Evolutionary conservation across 208 protist species (phyloP).

Genomic region (Cochliopodium minus): DNA sequence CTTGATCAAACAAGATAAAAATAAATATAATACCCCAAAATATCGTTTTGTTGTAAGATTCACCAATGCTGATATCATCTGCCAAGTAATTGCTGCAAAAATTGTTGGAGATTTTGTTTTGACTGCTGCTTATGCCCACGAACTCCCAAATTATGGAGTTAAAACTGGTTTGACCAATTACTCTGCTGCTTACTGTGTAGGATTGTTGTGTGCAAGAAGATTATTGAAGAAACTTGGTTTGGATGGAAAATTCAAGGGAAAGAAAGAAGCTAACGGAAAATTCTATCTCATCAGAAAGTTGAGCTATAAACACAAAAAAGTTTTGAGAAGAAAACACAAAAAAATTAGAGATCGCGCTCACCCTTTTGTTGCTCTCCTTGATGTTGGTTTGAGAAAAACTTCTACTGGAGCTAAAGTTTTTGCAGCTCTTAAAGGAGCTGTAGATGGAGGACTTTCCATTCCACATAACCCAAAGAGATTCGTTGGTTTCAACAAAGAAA

Average conservation of each 20-base stretch:
- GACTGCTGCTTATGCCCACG: conserved; percentile 81
- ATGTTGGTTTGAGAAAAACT: conserved; percentile 85
- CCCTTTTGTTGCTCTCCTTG: conserved; percentile 88
- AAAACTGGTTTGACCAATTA: conserved; percentile 93
- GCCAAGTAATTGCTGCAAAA: conserved; percentile 85
- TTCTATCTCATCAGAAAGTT: conserved; percentile 48
- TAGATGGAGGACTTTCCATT: conserved; percentile 87
- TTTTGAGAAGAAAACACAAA: conserved; percentile 52
- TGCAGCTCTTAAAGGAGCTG: conserved; percentile 75
- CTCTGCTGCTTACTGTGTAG: conserved; percentile 82
- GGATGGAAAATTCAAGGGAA: conserved; percentile 73
- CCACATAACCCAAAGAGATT: conserved; percentile 85
- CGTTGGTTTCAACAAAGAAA: conserved; percentile 75
- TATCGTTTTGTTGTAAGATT: conserved; percentile 92
- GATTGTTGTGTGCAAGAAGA: conserved; percentile 87
- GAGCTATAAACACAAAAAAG: too few relatives aligned
- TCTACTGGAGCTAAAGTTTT: conserved; percentile 85
- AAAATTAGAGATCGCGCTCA: conserved; percentile 55
- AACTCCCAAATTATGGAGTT: conserved; percentile 86
- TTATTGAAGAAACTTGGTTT: conserved; percentile 78
- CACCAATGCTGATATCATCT: conserved; percentile 86
- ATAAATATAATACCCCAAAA: conserved; percentile 93
- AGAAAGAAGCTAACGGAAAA: conserved; percentile 59
- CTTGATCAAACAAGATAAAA: conserved; percentile 93
- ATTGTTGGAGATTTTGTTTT: conserved; percentile 81